Percentiles rank a stretch among this genome's conserved stretches.
Evolutionary conservation across 2,329 filamentous ascomycete species (phyloP).

Genomic region (Aspergillus sp.): DNA sequence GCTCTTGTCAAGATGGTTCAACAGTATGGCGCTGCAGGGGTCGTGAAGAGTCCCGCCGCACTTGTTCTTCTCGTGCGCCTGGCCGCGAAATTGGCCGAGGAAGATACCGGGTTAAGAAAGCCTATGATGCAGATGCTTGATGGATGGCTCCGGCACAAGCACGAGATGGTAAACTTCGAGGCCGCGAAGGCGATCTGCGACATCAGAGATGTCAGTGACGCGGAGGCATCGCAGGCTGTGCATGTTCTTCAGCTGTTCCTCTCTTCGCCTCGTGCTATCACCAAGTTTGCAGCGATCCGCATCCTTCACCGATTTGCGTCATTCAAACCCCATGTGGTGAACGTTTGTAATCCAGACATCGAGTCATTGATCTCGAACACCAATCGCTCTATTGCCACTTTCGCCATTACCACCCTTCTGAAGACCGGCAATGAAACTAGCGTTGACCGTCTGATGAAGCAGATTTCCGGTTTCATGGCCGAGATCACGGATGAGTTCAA

Average conservation of each 20-base stretch:
- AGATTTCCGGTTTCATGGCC: conserved; percentile 97
- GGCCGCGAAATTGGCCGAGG: conserved; percentile 89
- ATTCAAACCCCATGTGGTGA: conserved; percentile 91
- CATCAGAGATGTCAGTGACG: conserved; percentile 88
- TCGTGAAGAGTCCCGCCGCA: conserved; percentile 91
- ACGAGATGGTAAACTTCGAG: conserved; percentile 99
- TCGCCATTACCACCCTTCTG: conserved; percentile 94
- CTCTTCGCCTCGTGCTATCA: conserved; percentile 90
- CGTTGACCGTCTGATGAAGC: conserved; percentile 96
- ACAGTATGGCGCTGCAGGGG: conserved; percentile 88
- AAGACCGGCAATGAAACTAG: conserved; percentile 98
- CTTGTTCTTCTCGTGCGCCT: conserved; percentile 89
- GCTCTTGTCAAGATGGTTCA: conserved; percentile 99
- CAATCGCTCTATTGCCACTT: conserved; percentile 96
- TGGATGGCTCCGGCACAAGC: conserved; percentile 96
- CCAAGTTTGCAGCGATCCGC: conserved; percentile 94
- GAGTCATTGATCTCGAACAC: conserved; percentile 94
- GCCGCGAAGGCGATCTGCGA: conserved; percentile 97
- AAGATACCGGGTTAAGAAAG: conserved; percentile 83
- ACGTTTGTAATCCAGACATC: conserved; percentile 94
- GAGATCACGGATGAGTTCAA: conserved; percentile 99
- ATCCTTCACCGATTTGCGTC: conserved; percentile 96
- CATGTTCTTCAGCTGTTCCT: conserved; percentile 96
- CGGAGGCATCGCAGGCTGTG: conserved; percentile 86
- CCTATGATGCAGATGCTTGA: conserved; percentile 98